Conservation (phyloP, 768 basidiomycete species). For the Suillus placidus region DNA sequence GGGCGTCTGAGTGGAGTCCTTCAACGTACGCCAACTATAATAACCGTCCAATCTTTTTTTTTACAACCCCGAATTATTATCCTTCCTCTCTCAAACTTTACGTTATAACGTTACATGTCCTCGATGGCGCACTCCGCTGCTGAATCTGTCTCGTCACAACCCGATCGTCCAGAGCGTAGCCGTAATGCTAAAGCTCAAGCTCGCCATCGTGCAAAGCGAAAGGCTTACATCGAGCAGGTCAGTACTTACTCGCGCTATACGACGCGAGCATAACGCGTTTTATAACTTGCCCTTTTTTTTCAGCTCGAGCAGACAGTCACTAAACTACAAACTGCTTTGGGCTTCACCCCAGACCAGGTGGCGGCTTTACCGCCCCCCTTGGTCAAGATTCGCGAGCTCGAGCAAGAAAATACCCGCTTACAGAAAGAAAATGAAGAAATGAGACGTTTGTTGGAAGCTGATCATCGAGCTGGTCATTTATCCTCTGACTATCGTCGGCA, state of each 20-base stretch:
- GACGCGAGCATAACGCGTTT: conserved; percentile 17
- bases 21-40: conserved; percentile 31
- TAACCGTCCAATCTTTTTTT: conserved; percentile 40
- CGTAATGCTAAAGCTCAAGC: conserved; percentile 90
- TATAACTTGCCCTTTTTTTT: not conserved
- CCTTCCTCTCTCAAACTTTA: conserved; percentile 42
- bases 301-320: conserved; percentile 87
- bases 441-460: conserved; percentile 62
- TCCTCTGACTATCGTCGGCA: conserved; percentile 51
- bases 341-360: conserved; percentile 75
- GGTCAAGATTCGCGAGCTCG: conserved; percentile 77
- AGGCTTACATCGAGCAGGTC: conserved; percentile 92
- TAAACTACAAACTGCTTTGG: conserved; percentile 76
- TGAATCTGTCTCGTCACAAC: conserved; percentile 40
- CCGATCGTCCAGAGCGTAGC: conserved; percentile 79
- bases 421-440: conserved; percentile 76
- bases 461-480: conserved; percentile 34
- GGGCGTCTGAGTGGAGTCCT: conserved; percentile 30
- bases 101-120: conserved; percentile 57
- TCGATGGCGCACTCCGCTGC: conserved; percentile 58
- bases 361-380: conserved; percentile 72
- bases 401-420: conserved; percentile 75
- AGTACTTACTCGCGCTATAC: conserved; percentile 19
- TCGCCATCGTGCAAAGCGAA: conserved; percentile 87
- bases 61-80: conserved; percentile 52